Evolutionary conservation across 257 asterid genomes (phyloP).

Genomic region (Petunia axillaris): DNA sequence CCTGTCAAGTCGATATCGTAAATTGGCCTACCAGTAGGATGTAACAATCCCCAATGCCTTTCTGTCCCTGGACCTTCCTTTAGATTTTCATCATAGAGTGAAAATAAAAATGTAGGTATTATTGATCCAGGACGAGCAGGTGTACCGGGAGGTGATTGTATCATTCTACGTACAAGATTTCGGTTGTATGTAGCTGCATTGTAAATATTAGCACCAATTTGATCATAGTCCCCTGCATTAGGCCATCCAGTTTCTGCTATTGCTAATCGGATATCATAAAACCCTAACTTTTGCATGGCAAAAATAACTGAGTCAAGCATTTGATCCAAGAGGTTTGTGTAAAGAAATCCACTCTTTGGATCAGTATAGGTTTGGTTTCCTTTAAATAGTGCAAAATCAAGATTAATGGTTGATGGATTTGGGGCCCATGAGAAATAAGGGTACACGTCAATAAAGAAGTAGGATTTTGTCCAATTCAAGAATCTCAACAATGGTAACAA

Average conservation of each 20-base stretch:
- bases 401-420: slow-evolving; percentile 41
- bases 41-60: slow-evolving; percentile 74
- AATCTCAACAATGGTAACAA: slow-evolving; percentile 53
- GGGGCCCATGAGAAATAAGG: slow-evolving; percentile 67
- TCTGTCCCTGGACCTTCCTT: slow-evolving; percentile 67
- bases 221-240: slow-evolving; percentile 69
- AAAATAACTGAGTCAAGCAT: slow-evolving; percentile 66
- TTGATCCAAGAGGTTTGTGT: slow-evolving; percentile 67
- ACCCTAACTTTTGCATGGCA: slow-evolving; percentile 66
- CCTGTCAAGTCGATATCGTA: slow-evolving; percentile 74
- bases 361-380: slow-evolving; percentile 45
- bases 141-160: slow-evolving; percentile 57
- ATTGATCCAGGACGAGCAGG: slow-evolving; percentile 65
- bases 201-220: slow-evolving; percentile 60
- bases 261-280: slow-evolving; percentile 37
- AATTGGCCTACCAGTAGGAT: slow-evolving; percentile 43
- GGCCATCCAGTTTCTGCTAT: slow-evolving; percentile 92
- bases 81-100: slow-evolving; percentile 65
- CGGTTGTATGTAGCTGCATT: slow-evolving; percentile 71
- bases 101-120: slow-evolving; percentile 63
- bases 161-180: slow-evolving; percentile 50
- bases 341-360: slow-evolving; percentile 51
- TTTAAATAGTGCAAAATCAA: slow-evolving; percentile 56
- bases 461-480: slow-evolving; percentile 54
- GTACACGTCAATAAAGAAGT: slow-evolving; percentile 61